Evolutionary conservation across 2,329 filamentous ascomycete genomes (phyloP), one percentile per base, ranked within the genome.

Genomic region (Annulohypoxylon truncatum): DNA sequence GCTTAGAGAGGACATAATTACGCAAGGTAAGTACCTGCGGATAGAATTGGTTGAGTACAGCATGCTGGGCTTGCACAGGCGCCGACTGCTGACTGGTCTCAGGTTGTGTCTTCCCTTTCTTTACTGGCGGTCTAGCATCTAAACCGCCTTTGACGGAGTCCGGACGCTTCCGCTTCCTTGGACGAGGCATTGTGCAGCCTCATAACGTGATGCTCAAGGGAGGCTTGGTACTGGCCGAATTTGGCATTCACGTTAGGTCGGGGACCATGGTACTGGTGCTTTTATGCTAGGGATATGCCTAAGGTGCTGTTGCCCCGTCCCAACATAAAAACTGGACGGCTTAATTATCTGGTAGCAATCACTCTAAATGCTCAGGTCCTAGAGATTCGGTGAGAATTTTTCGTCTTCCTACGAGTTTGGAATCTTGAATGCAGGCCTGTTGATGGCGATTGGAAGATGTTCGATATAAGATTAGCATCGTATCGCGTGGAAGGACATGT

Each of bases 31-130:
- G 77, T 10, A 94, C 85, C 48, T 84, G 79, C 6, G 84, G 79
- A 78, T 94, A 97, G 79, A 90, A 92, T 66, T 86, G 85, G 47
- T 83, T 83, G 61, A 97, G 82, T 31, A 96, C 84, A 57, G 88
- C 87, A 75, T 93, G 89, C 44, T 76, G 72, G 72, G 80, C 50
- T 79, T 55, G 62, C 35, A 53, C 15, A n/a, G 47, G 40, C 3
- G 38, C 35, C 12, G 48, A 29, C 29, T 33, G 24, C 35, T 56
- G 40, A 46, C 38, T 55, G 29, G 26, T 42, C 31, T 61, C 26
- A 29, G 47, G 46, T 18, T 57, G 20, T 35, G 44, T 59, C 22
- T 38, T 71, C 26, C 44, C 64, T 59, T 71, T 74, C 68, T 72
- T 73, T 15, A 26, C 28, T 15, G 63, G 65, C 3, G 67, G 64